A percentile compares a stretch with the other conserved stretches of the same genome.
Evolutionary conservation across 73 alveolate genomes (phyloP).

Genomic region (Halteria grandinella): DNA sequence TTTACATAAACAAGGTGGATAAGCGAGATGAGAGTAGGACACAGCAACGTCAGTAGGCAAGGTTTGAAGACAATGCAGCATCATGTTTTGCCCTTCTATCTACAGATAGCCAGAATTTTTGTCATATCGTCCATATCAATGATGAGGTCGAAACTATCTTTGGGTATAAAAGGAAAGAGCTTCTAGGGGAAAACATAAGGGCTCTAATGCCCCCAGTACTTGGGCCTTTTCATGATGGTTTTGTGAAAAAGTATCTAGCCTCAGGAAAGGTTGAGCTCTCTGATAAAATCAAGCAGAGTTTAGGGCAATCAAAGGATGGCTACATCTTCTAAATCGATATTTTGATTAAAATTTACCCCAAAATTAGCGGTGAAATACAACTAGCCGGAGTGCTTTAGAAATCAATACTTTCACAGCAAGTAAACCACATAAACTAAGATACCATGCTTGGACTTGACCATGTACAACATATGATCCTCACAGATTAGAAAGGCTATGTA

Average conservation of each 20-base stretch:
- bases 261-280: too few species aligned
- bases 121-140: constrained; percentile 32
- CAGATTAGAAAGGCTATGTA: constrained; percentile 37
- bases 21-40: too few species aligned
- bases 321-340: constrained; percentile 8
- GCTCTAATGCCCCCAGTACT: too few species aligned
- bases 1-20: neutral
- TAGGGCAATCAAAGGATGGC: neutral
- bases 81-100: constrained; percentile 20
- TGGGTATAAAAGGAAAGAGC: constrained; percentile 33
- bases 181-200: constrained; percentile 23
- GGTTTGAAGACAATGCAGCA: constrained; percentile 43
- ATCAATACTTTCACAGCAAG: too few species aligned
- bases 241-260: too few species aligned
- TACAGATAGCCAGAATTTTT: constrained; percentile 13
- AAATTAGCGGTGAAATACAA: neutral
- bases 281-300: too few species aligned
- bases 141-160: constrained; percentile 29
- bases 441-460: too few species aligned
- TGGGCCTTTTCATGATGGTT: too few species aligned
- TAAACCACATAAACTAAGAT: too few species aligned
- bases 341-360: constrained; percentile 43
- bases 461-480: constrained; percentile 16
- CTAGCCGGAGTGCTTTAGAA: constrained; percentile 48
- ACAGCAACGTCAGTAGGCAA: neutral